phyloP scores from a whole-genome alignment of 257 asterid species.

The Nicotiana paniculata region DNA sequence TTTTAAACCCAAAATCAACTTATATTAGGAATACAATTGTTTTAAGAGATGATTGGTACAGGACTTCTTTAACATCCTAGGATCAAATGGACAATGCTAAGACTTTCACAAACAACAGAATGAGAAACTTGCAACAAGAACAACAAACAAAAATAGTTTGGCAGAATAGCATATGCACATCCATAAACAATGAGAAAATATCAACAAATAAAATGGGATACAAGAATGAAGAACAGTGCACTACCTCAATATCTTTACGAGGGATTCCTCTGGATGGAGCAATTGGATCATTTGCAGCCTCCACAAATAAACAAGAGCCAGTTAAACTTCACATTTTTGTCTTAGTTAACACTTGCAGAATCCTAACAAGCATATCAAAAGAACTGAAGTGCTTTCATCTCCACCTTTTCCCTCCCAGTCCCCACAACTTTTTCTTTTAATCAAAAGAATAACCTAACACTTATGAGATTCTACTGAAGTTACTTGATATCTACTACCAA shows the following conservation, averaged over 20 bases:
- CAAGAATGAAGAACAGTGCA: background rate
- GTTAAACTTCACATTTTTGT: background rate
- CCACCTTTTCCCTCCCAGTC: background rate
- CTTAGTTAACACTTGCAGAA: background rate
- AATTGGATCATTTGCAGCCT: slow-evolving; percentile 98
- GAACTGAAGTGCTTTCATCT: background rate
- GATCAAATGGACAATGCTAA: background rate
- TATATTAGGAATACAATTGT: background rate
- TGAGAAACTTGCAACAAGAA: background rate
- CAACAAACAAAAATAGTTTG: background rate
- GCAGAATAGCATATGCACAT: background rate
- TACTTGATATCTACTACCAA: background rate
- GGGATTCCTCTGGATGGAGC: slow-evolving; percentile 96
- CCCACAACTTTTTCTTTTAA: background rate
- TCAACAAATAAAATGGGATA: background rate
- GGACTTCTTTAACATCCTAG: background rate
- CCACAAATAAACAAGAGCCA: slow-evolving; percentile 22
- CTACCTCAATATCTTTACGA: slow-evolving; percentile 78
- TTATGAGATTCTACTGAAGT: background rate
- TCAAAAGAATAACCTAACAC: background rate
- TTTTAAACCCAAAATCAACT: background rate
- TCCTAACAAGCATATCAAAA: background rate
- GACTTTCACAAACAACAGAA: background rate
- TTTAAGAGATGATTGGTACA: background rate
- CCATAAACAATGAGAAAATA: background rate